These are phyloP conservation scores for Pichia sp. DNA, from an alignment of 1,139 yeast species.

Conservation along the genomic window DNA sequence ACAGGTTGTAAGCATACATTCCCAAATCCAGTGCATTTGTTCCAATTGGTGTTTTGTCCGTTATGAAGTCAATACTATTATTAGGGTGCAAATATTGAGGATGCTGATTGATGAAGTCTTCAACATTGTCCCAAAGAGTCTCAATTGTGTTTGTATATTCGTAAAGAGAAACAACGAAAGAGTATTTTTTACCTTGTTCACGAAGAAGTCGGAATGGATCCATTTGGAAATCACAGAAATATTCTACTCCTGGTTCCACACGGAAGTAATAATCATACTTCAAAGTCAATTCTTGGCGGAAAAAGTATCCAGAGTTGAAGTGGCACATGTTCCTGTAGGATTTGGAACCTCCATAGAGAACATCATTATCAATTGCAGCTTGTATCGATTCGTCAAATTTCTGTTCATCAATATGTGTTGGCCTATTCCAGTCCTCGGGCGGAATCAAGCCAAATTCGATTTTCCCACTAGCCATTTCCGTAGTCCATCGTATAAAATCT, in stretches of 20 bases:
- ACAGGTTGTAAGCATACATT: constrained; percentile 64
- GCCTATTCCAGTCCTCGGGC: constrained; percentile 60
- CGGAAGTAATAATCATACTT: constrained; percentile 85
- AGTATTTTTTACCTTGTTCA: constrained; percentile 65
- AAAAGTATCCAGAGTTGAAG: constrained; percentile 78
- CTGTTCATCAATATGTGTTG: constrained; percentile 38
- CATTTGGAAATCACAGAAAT: constrained; percentile 74
- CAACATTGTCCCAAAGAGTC: constrained; percentile 72
- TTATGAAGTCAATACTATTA: constrained; percentile 62
- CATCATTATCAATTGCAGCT: constrained; percentile 48
- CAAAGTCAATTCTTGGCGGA: constrained; percentile 57
- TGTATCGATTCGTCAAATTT: constrained; percentile 43
- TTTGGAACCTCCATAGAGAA: constrained; percentile 69
- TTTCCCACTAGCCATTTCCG: constrained; percentile 78
- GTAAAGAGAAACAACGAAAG: constrained; percentile 70
- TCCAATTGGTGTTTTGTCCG: constrained; percentile 44
- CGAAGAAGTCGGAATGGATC: constrained; percentile 86
- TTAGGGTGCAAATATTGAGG: constrained; percentile 63
- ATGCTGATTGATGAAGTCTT: constrained; percentile 49
- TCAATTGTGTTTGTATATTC: constrained; percentile 85
- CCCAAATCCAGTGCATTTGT: constrained; percentile 29
- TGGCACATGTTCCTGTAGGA: constrained; percentile 84
- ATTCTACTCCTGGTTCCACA: constrained; percentile 86
- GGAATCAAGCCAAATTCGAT: constrained; percentile 71
- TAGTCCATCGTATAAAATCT: constrained; percentile 58